These are phyloP conservation scores for Mycena crocata DNA, from an alignment of 768 basidiomycete genomes.

Conservation along the genomic window DNA sequence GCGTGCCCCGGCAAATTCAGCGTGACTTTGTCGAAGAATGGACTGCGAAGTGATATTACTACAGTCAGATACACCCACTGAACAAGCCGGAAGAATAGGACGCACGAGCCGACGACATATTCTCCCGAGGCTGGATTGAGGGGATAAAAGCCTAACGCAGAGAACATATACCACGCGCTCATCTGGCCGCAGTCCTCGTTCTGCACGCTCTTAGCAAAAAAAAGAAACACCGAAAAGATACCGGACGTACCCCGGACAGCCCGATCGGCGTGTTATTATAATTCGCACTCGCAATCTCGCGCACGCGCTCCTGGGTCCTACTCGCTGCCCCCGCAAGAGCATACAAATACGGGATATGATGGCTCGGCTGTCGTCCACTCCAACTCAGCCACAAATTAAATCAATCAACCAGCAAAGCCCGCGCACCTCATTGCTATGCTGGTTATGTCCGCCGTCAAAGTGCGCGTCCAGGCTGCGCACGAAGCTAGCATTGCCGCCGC, in stretches of 20 bases:
- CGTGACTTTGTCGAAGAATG: conserved; percentile 64
- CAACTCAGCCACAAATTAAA: background rate
- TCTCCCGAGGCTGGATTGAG: conserved; percentile 83
- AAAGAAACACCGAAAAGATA: background rate
- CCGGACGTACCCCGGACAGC: conserved; percentile 70
- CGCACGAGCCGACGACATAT: conserved; percentile 70
- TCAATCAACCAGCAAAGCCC: background rate
- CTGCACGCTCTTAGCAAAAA: conserved; percentile 45
- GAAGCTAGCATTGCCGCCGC: conserved; percentile 76
- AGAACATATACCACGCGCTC: conserved; percentile 91
- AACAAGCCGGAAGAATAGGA: background rate
- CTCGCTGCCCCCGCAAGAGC: conserved; percentile 76
- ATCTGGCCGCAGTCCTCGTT: conserved; percentile 94
- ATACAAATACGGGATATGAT: conserved; percentile 89
- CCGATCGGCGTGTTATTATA: conserved; percentile 79
- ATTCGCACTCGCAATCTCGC: conserved; percentile 69
- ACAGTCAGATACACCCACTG: background rate
- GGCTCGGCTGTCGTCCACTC: conserved; percentile 72
- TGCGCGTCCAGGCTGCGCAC: conserved; percentile 74
- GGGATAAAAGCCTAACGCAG: conserved; percentile 86
- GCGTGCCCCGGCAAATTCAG: conserved; percentile 62
- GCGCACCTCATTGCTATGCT: conserved; percentile 82
- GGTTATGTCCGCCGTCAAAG: conserved; percentile 75
- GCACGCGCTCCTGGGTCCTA: conserved; percentile 77
- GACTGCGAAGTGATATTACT: conserved; percentile 44